A percentile compares a stretch with the other conserved stretches of the same genome.
Conservation (phyloP, 805 yeast genomes). For the Ogataea pini region DNA sequence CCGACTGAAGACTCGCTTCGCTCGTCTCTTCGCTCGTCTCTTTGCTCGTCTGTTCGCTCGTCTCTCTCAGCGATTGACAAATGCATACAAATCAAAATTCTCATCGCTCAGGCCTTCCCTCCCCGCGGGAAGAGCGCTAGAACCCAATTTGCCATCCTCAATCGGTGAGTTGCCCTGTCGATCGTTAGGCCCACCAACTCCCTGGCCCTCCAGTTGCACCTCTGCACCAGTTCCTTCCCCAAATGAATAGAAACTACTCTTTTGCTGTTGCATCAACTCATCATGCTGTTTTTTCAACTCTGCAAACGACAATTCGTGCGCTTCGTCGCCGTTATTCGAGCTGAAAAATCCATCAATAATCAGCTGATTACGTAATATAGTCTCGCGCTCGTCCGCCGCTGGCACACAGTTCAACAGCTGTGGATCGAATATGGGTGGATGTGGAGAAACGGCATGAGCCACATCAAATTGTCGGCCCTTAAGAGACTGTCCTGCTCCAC, state of each 20-base stretch:
- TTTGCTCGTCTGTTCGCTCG: background rate
- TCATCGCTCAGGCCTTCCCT: constrained; percentile 10
- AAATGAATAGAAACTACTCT: constrained; percentile 19
- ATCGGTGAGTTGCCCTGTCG: no score
- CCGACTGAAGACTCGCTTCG: background rate
- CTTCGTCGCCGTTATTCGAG: constrained; percentile 1
- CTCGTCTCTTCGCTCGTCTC: background rate
- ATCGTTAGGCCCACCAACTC: background rate
- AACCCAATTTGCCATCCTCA: background rate
- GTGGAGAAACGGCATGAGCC: constrained; percentile 2
- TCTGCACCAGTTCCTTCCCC: no score
- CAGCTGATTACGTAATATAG: constrained; percentile 10
- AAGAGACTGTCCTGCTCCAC: background rate
- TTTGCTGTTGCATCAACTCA: constrained; percentile 20
- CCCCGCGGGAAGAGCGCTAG: constrained; percentile 1
- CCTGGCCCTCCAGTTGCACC: background rate
- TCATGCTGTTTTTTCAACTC: constrained; percentile 28
- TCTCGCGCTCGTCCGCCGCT: background rate
- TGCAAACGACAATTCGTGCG: constrained; percentile 13
- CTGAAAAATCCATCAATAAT: constrained; percentile 19
- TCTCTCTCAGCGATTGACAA: constrained; percentile 15
- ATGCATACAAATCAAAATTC: constrained; percentile 22
- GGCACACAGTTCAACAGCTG: constrained; percentile 11
- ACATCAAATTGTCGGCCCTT: constrained; percentile 3
- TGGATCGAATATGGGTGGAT: constrained; percentile 19